Evolutionary conservation across 192 early-diverging fungal species (phyloP), one percentile per base, ranked within the genome.

Genomic region (Entomortierella parvispora): DNA sequence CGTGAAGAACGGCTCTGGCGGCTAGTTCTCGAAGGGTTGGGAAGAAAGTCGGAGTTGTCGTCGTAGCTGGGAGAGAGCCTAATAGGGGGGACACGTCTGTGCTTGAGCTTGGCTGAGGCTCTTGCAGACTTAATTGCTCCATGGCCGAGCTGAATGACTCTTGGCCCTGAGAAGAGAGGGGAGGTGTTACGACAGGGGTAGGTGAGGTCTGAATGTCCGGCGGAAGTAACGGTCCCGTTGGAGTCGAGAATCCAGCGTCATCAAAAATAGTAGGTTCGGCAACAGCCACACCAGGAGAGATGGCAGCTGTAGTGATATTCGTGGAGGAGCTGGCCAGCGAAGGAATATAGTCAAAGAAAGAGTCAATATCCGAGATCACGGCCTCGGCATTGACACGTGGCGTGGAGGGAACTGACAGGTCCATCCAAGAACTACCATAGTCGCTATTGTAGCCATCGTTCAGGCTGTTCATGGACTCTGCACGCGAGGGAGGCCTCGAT

Each of bases 11-110:
- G 0, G 69, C 42, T 26, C 85, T 69, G 1, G 79, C 79, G 3
- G 83, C 80, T 6, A 84, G 68, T 52, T 87, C 85, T 31, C 65
- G 52, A 2, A 87, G 62, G 15, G 85, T 74, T 26, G 81, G 81
- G 22, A 84, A 59, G 18, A 84, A 70, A 23, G 55, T 53, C 15
- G 77, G 71, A 17, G 56, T 31, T 12, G 51, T 15, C 7, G 64
- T 58, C 7, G 50, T 18, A 10, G 26, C 15, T 8, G 45, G 37
- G 15, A 3, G 54, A 10, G 23, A 18, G 23, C 28, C 44, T 12
- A 15, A 25, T 9, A 23, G 26, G n/a, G 26, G 50, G 18, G 25
- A 25, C 20, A 18, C 6, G 14, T 20, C 37, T 26, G 56, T 12
- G 17, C 42, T 46, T 32, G 6, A 33, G 45, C 26, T 20, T 63